A percentile compares a stretch with the other conserved stretches of the same genome.
Conservation (phyloP, 75 land plant species). For the Picea glauca region DNA sequence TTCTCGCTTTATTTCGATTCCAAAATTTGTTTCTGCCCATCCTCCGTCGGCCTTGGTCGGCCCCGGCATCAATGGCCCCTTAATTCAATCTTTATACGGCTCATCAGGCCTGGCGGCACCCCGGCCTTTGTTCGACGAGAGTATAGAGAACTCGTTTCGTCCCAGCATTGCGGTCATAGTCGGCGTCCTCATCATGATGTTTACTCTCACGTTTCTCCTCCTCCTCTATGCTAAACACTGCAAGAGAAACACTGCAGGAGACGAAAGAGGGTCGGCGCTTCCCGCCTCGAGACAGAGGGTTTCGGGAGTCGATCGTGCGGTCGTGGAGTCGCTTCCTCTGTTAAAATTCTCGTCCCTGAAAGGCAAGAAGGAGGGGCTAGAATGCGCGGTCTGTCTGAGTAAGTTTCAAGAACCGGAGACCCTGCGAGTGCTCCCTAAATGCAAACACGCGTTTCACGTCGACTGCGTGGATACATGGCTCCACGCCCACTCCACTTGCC, state of each 20-base stretch:
- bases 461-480: constrained; percentile 95
- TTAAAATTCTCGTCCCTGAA: constrained; percentile 67
- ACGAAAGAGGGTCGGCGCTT: constrained; percentile 1
- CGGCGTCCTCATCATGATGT: constrained; percentile 55
- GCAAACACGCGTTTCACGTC: constrained; percentile 92
- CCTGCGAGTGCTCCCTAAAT: constrained; percentile 76
- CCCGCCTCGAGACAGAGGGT: constrained; percentile 8
- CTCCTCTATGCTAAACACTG: constrained; percentile 74
- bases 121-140: background rate
- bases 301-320: constrained; percentile 61
- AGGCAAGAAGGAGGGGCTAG: constrained; percentile 84
- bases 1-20: background rate
- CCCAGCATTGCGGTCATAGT: constrained; percentile 60
- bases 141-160: constrained; percentile 22
- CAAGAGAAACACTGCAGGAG: constrained; percentile 20
- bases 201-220: constrained; percentile 55
- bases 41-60: background rate
- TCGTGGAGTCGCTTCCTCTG: constrained; percentile 73
- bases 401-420: constrained; percentile 56
- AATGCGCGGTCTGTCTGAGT: constrained; percentile 84
- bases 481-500: constrained; percentile 86
- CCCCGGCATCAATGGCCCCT: background rate
- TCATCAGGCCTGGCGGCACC: background rate
- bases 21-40: background rate
- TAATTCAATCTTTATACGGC: background rate